A percentile compares a stretch with the other conserved stretches of the same genome.
phyloP scores from a whole-genome alignment of 768 basidiomycete genomes.

The Amanita rubescens region DNA sequence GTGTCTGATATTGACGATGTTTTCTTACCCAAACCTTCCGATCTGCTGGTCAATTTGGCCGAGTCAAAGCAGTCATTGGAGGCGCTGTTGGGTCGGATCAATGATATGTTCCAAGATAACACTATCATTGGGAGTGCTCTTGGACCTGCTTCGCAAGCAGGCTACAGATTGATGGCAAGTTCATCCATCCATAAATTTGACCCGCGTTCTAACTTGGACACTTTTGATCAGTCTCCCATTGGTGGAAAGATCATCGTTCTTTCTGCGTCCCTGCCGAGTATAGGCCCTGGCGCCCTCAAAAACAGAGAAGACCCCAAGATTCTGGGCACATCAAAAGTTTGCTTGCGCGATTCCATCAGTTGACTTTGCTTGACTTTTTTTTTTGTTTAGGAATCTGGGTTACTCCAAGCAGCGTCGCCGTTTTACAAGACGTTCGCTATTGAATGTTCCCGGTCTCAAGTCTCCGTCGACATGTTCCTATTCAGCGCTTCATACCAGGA shows the following conservation, averaged over 20 bases:
- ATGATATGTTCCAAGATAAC: slow-evolving; percentile 98
- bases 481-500: slow-evolving; percentile 93
- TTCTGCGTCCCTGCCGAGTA: slow-evolving; percentile 76
- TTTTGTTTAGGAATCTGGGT: slow-evolving; percentile 65
- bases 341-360: not conserved
- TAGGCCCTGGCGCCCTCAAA: slow-evolving; percentile 89
- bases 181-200: not conserved
- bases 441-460: slow-evolving; percentile 94
- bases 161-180: slow-evolving; percentile 86
- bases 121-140: slow-evolving; percentile 88
- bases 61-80: slow-evolving; percentile 81
- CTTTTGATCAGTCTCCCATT: slow-evolving; percentile 63
- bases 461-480: slow-evolving; percentile 99
- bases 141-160: slow-evolving; percentile 92
- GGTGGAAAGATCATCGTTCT: slow-evolving; percentile 92
- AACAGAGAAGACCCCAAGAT: slow-evolving; percentile 96
- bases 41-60: slow-evolving; percentile 90
- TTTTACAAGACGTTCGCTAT: slow-evolving; percentile 99
- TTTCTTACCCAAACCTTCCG: slow-evolving; percentile 93
- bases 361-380: not conserved
- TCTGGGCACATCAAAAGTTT: slow-evolving; percentile 87
- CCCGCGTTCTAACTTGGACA: slow-evolving; percentile 2
- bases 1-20: slow-evolving; percentile 97
- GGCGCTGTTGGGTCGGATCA: slow-evolving; percentile 70
- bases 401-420: slow-evolving; percentile 87